Conservation (phyloP, 2,329 filamentous ascomycete species). For the Verticillium tricorpus region DNA sequence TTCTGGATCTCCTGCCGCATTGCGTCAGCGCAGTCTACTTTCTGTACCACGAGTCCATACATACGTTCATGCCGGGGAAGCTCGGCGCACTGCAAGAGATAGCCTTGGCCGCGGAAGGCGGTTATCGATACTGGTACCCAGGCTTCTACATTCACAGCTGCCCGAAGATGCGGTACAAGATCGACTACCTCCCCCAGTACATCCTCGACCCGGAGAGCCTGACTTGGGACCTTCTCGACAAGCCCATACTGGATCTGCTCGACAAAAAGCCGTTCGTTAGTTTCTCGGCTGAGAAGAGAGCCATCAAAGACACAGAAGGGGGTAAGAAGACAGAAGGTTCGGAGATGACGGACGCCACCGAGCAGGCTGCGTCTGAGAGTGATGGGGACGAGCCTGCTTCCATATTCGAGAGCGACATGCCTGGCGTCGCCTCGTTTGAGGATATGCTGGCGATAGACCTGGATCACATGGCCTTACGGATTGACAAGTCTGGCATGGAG, state of each 20-base stretch:
- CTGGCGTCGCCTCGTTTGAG: constrained; percentile 55
- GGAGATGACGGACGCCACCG: constrained; percentile 2
- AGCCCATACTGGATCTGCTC: constrained; percentile 41
- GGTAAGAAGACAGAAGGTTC: constrained; percentile 17
- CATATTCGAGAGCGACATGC: constrained; percentile 60
- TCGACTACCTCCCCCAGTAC: constrained; percentile 70
- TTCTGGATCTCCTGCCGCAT: constrained; percentile 72
- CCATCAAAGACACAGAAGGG: not conserved
- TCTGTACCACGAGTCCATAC: constrained; percentile 72
- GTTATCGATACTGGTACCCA: constrained; percentile 74
- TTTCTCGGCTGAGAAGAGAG: constrained; percentile 26
- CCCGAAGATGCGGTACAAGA: constrained; percentile 82
- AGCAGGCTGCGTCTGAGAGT: constrained; percentile 17
- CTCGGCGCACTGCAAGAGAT: constrained; percentile 71
- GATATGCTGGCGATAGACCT: constrained; percentile 53
- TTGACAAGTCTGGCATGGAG: constrained; percentile 31
- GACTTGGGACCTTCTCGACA: constrained; percentile 57
- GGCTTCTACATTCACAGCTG: constrained; percentile 80
- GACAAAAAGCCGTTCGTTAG: constrained; percentile 55
- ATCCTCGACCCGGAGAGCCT: constrained; percentile 66
- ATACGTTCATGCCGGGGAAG: constrained; percentile 68
- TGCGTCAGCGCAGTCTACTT: constrained; percentile 82
- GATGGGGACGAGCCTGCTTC: constrained; percentile 18
- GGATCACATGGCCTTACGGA: constrained; percentile 51
- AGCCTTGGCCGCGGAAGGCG: constrained; percentile 61